Evolutionary conservation across 1,139 yeast genomes (phyloP), one percentile per base, ranked within the genome.

Genomic region (Nakaseomyces delphensis): DNA sequence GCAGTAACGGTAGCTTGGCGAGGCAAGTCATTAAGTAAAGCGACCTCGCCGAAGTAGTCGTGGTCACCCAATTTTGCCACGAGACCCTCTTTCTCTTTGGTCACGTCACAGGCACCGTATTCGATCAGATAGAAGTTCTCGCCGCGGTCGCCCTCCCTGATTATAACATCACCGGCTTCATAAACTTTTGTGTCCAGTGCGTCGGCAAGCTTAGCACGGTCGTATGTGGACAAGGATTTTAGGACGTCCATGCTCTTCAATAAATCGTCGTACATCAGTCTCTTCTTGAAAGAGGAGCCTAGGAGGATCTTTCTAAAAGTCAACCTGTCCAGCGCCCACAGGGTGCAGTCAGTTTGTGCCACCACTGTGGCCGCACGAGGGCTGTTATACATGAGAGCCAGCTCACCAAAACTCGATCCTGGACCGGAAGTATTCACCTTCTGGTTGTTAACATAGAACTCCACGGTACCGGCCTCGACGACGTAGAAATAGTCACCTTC

Each of bases 321-420:
- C 56, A 83, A 70, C 59, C 98, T 78, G 65, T 91, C 98, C 55
- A 91, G 73, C 1, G 95, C 94, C 96, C 96, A 91, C 42, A 89
- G 73, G 27, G 75, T 76, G 56, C 81, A 75, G 51, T 78, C 83
- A 8, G 79, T 68, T 25, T 77, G 73, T 8, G 96, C 95, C 16
- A 73, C 59, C 1, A 86, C 97, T 1, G 97, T 87, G 14, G 97
- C 98, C 5, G 97, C 98, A 65, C 98, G 78, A 47, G 97, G 97
- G 16, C 96, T 80, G 65, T 91, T 91, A 69, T 91, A 91, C 96
- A 91, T 87, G 56, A 91, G 74, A 1, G 98, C 98, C 58, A 91
- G 74, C 64, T 91, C 98, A 57, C 98, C 98, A 66, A 91, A 91
- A 37, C 94, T 82, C 5, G 95, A 78, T 3, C 97, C 96, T 38